Base-by-base conservation (phyloP, 2,329 filamentous ascomycete species). In the Cercospora berteroae region DNA sequence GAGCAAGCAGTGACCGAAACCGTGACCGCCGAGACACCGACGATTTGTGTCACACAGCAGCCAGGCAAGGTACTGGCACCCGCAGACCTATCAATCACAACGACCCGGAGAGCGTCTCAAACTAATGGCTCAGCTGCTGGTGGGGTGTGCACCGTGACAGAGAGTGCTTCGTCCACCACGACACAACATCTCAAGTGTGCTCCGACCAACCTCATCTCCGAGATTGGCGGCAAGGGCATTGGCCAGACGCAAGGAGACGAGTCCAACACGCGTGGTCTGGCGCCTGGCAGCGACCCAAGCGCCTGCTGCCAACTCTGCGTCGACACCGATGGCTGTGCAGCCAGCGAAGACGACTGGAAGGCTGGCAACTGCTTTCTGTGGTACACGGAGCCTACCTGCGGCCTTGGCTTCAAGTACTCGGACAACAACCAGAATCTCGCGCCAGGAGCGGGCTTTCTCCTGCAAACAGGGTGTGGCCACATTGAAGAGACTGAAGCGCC, bases 291-390 rank as follows among this genome's bases (percentile, higher is more conserved):
- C 29, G 71, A 74, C 60, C 65, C 73, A 8, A 73, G 71, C 58
- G 73, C 71, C 16, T 75, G 73, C 61, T 75, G 73, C 59, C 73
- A 75, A 48, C 57, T 71, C 27, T 75, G 73, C 60, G 64, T 74
- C 7, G 72, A 74, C 44, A 72, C 71, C 6, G 69, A 69, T 7
- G 66, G 64, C 23, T 75, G 73, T 56, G 73, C 73, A 8, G 72
- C 73, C 18, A 72, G 68, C 31, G 71, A 73, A 55, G 70, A 71
- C 29, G 73, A 75, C 56, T 68, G 67, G 58, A 69, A 71, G 48
- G 73, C 73, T 2, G 71, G 69, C 3, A 75, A 75, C 63, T 75
- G 73, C 67, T 75, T 75, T 57, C 33, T 75, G 67, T 74, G 69
- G 69, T 75, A 72, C 59, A 74, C 71, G 2, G 50, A 56, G 23